Base-by-base conservation (phyloP, 495 filamentous ascomycete species). In the Neurospora terricola region DNA sequence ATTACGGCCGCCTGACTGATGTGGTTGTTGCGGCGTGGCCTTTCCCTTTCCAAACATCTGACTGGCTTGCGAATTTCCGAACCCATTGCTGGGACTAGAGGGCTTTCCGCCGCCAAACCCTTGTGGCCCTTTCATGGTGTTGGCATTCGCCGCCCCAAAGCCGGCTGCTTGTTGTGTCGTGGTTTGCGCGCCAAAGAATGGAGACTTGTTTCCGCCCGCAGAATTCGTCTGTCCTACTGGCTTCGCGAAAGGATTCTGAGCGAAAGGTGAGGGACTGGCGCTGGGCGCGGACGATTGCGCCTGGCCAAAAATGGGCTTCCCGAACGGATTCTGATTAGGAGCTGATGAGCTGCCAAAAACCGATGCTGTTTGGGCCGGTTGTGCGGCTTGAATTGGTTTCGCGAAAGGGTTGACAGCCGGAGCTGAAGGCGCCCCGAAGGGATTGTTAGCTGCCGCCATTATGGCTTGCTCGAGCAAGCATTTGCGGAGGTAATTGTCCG, bases 381-480 rank as follows among this genome's bases (percentile, higher is more conserved):
- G 74, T 45, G 48, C 38, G 43, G 69, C 45, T 18, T 71, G 54
- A 23, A 34, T 34, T 21, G 71, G 73, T 30, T 69, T 70, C 7
- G 69, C 73, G 54, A 76, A 76, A 10, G 75, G 73, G 70, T 73
- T 76, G 39, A n/a, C 62, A 45, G 45, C 54, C n/a, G 70, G 69
- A 27, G 71, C 69, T 6, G 59, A 69, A 38, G 75, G 76, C 48
- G 71, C 70, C 72, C 78, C 78, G 77, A 80, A 80, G 73, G 77
- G 74, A 71, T 79, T 78, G 71, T 75, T 76, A 74, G 72, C 72
- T 74, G 74, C 75, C 73, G 76, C 75, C 71, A 72, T 74, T 74
- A 77, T 79, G 71, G 69, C 54, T 66, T 75, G 71, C 62, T 71
- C 43, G 70, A 68, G 70, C 69, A 30, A 71, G 73, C 78, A 80